phyloP scores from a whole-genome alignment of 176 grass and related monocot species.

The Carex kokanica region DNA sequence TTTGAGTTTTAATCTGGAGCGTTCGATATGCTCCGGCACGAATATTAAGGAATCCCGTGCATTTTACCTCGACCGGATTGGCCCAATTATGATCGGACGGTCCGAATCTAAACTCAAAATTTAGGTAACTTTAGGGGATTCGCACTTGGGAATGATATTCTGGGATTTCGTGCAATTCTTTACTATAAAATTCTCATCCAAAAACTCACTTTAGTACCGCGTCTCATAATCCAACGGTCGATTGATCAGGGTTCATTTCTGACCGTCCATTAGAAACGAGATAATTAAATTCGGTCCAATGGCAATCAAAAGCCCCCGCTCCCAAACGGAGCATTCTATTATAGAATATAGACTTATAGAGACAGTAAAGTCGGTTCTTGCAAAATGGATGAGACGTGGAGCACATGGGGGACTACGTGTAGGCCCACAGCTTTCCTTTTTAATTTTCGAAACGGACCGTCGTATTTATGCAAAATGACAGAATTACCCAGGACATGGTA shows the following conservation, averaged over 20 bases:
- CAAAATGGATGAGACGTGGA: conserved; percentile 19
- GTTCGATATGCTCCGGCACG: too few species aligned
- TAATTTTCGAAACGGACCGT: neutral
- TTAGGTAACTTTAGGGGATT: too few species aligned
- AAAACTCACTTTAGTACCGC: neutral
- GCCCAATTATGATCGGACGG: too few species aligned
- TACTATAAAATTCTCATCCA: neutral
- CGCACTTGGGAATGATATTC: neutral
- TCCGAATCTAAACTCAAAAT: too few species aligned
- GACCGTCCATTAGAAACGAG: neutral
- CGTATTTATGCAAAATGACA: conserved; percentile 8
- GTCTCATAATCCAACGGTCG: neutral
- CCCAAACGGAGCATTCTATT: neutral
- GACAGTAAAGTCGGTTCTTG: too few species aligned
- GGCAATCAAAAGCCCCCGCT: too few species aligned
- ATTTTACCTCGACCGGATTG: too few species aligned
- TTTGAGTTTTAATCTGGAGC: too few species aligned
- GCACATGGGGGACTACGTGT: neutral
- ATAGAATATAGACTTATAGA: neutral
- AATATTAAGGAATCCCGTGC: too few species aligned
- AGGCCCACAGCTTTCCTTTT: neutral
- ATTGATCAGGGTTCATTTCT: neutral
- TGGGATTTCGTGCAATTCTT: neutral
- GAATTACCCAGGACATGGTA: neutral
- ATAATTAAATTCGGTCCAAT: neutral